phyloP scores from a whole-genome alignment of 2,329 filamentous ascomycete genomes.

The Paecilomyces sp. region DNA sequence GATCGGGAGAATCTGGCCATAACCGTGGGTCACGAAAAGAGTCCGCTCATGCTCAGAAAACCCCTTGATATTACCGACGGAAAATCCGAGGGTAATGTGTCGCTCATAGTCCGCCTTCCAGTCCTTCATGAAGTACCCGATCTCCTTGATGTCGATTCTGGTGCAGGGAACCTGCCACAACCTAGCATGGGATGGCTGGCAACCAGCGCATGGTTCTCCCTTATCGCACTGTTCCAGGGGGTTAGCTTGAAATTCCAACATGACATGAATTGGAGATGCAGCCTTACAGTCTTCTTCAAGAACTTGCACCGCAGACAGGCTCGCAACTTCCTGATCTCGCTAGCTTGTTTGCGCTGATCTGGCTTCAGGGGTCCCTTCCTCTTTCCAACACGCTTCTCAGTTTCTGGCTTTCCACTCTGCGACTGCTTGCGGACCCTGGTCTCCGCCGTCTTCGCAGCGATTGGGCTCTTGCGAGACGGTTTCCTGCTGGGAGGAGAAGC shows the following conservation, averaged over 20 bases:
- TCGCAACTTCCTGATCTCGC: constrained; percentile 90
- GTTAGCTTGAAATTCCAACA: constrained; percentile 4
- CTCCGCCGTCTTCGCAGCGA: constrained; percentile 73
- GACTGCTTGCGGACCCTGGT: constrained; percentile 70
- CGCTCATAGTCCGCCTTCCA: constrained; percentile 97
- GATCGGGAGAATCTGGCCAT: constrained; percentile 86
- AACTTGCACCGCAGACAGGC: constrained; percentile 96
- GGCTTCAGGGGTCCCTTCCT: constrained; percentile 83
- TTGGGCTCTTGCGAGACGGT: constrained; percentile 63
- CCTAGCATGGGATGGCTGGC: constrained; percentile 89
- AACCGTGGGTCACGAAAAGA: constrained; percentile 95
- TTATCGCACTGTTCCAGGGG: constrained; percentile 62
- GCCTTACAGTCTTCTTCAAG: constrained; percentile 76
- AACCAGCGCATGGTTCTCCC: constrained; percentile 90
- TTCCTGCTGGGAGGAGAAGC: constrained; percentile 62
- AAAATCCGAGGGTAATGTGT: constrained; percentile 78
- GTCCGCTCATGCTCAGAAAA: constrained; percentile 55
- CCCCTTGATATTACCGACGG: constrained; percentile 91
- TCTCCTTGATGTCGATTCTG: constrained; percentile 97
- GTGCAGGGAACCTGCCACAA: constrained; percentile 98
- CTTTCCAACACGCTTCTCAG: constrained; percentile 89
- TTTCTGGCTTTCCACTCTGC: constrained; percentile 71
- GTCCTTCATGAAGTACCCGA: constrained; percentile 98
- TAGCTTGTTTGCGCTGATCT: constrained; percentile 92
- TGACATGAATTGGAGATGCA: not conserved